phyloP scores from a whole-genome alignment of 2,329 filamentous ascomycete species.

The Colletotrichum sp. region DNA sequence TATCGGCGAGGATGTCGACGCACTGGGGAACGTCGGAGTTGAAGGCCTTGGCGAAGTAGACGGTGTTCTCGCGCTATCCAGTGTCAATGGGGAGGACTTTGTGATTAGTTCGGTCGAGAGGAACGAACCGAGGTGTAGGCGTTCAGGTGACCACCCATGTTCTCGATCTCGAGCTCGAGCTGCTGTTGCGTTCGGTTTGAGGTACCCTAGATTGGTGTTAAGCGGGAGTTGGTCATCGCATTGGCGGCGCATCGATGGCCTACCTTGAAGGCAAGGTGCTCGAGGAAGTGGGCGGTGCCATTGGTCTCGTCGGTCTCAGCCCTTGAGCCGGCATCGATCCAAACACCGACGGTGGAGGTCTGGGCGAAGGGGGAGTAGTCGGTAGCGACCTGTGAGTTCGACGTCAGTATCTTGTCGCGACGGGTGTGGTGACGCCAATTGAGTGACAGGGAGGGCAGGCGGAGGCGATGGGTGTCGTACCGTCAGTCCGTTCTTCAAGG shows the following conservation, averaged over 20 bases:
- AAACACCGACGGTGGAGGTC: conserved; percentile 97
- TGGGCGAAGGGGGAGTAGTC: conserved; percentile 98
- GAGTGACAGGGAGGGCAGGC: conserved; percentile 19
- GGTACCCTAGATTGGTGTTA: conserved; percentile 69
- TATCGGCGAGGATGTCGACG: conserved; percentile 98
- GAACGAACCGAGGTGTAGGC: conserved; percentile 94
- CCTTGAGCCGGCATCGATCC: conserved; percentile 98
- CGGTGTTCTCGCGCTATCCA: conserved; percentile 91
- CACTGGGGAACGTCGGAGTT: conserved; percentile 96
- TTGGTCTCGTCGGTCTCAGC: conserved; percentile 99
- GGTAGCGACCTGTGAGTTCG: conserved; percentile 78
- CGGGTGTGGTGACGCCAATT: conserved; percentile 39
- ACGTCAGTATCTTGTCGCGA: conserved; percentile 30
- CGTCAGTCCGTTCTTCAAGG: conserved; percentile 96
- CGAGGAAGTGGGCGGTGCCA: conserved; percentile 98
- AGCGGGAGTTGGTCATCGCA: not conserved
- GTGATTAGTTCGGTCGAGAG: conserved; percentile 2
- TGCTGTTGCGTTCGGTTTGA: conserved; percentile 94
- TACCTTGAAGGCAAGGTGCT: conserved; percentile 99
- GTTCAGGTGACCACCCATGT: conserved; percentile 99
- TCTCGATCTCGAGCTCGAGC: conserved; percentile 99
- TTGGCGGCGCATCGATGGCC: conserved; percentile 11
- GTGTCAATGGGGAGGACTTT: conserved; percentile 5
- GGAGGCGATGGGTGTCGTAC: conserved; percentile 54
- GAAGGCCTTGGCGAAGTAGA: conserved; percentile 99